Percentiles rank a stretch among this genome's conserved stretches.
Evolutionary conservation across 495 filamentous ascomycete species (phyloP).

Genomic region (Aspergillus affinis): DNA sequence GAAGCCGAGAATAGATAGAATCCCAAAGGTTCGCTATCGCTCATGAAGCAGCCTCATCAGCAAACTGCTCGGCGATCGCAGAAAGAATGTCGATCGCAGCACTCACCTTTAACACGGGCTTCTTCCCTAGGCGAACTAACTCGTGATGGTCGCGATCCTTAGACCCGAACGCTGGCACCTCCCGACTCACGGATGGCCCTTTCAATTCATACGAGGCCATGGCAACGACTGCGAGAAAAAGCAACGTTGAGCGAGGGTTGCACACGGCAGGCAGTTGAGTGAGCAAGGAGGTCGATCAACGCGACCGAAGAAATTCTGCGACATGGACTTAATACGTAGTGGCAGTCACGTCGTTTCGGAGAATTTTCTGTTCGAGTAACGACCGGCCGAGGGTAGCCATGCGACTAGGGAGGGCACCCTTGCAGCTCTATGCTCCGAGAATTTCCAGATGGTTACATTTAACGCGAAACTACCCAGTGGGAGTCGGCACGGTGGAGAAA

Average conservation of each 20-base stretch:
- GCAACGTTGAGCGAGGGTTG: background rate
- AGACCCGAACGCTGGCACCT: background rate
- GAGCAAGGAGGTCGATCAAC: background rate
- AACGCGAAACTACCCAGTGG: too few species aligned
- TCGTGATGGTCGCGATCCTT: conserved; percentile 34
- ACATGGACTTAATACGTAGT: background rate
- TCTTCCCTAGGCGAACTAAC: conserved; percentile 51
- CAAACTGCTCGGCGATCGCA: background rate
- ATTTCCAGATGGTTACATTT: background rate
- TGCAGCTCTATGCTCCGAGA: background rate
- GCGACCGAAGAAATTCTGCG: too few species aligned
- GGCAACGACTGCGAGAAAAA: background rate
- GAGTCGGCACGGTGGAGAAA: background rate
- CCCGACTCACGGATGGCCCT: background rate
- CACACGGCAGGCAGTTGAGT: background rate
- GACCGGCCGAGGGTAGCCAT: background rate
- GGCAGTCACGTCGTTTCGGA: background rate
- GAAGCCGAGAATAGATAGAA: conserved; percentile 52
- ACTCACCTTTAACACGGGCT: conserved; percentile 39
- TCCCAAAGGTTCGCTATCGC: conserved; percentile 45
- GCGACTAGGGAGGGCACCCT: background rate
- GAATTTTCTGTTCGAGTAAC: background rate
- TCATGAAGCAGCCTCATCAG: background rate
- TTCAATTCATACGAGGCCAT: background rate
- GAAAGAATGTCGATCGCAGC: background rate